phyloP scores from a whole-genome alignment of 495 filamentous ascomycete genomes.

The Hypoxylon fuscum region DNA sequence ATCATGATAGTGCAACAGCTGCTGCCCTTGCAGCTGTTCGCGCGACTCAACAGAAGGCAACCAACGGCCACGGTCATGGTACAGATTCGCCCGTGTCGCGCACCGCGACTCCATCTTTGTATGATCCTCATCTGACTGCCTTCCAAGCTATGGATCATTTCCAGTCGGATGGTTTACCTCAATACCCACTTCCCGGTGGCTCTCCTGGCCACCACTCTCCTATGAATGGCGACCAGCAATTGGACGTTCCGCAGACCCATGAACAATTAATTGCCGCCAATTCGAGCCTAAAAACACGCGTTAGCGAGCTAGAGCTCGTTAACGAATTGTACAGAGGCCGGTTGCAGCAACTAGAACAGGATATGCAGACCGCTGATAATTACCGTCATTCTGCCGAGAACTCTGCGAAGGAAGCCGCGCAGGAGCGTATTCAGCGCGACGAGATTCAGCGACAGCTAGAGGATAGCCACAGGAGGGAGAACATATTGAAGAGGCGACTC shows the following conservation, averaged over 20 bases:
- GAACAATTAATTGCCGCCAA: constrained; percentile 81
- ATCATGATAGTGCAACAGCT: constrained; percentile 46
- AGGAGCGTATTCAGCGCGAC: constrained; percentile 54
- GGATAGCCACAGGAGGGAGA: constrained; percentile 78
- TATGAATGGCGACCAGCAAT: constrained; percentile 71
- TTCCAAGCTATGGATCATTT: constrained; percentile 77
- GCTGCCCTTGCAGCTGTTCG: constrained; percentile 56
- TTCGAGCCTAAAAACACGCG: constrained; percentile 84
- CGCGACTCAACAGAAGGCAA: constrained; percentile 74
- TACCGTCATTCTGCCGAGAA: constrained; percentile 50
- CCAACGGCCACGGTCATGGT: constrained; percentile 77
- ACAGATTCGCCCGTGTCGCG: constrained; percentile 88
- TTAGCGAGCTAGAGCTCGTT: constrained; percentile 93
- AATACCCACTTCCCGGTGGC: constrained; percentile 63
- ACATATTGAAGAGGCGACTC: constrained; percentile 81
- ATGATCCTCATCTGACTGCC: constrained; percentile 67
- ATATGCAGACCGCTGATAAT: constrained; percentile 53
- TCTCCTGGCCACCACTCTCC: constrained; percentile 76
- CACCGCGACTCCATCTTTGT: constrained; percentile 80
- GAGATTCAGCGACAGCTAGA: constrained; percentile 72
- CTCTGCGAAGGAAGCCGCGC: constrained; percentile 49
- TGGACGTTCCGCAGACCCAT: constrained; percentile 80
- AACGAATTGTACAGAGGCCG: constrained; percentile 93
- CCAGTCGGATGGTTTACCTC: constrained; percentile 55
- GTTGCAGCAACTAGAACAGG: constrained; percentile 84